Evolutionary conservation across 208 protist species (phyloP).

Genomic region (Leishmania amazonensis): DNA sequence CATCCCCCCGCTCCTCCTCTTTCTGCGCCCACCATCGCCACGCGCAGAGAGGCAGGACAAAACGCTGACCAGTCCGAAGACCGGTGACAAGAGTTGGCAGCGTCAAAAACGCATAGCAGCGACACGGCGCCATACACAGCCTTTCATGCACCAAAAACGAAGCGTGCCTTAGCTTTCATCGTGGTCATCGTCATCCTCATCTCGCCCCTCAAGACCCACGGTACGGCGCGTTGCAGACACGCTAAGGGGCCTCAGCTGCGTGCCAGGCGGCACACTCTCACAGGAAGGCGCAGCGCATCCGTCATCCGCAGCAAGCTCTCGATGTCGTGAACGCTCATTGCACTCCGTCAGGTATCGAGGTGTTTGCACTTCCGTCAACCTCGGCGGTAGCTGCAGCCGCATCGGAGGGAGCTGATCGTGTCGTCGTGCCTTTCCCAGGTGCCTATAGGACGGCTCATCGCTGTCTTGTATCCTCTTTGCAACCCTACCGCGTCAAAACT

Average conservation of each 20-base stretch:
- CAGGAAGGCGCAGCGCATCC: not conserved
- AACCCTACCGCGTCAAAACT: conserved; percentile 5
- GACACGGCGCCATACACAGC: not conserved
- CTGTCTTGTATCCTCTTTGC: not conserved
- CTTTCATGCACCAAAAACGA: not conserved
- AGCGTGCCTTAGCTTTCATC: not conserved
- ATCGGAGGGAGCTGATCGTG: conserved; percentile 10
- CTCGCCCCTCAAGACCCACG: conserved; percentile 9
- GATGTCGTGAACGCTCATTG: conserved; percentile 17
- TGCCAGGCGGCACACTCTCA: too few species aligned
- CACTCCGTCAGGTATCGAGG: conserved; percentile 23
- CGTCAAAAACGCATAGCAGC: not conserved
- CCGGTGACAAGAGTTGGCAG: too few species aligned
- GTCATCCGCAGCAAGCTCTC: not conserved
- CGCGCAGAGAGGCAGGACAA: not conserved
- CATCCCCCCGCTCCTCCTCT: not conserved
- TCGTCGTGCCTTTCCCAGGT: conserved; percentile 7
- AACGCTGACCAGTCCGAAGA: not conserved
- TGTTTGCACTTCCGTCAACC: conserved; percentile 26
- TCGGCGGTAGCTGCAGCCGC: conserved; percentile 6
- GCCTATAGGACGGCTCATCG: conserved; percentile 11
- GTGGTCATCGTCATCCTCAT: conserved; percentile 22
- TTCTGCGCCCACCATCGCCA: not conserved
- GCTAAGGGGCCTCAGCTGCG: not conserved
- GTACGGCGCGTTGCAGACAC: not conserved